Evolutionary conservation across 164 flowering plant genomes (phyloP).

Genomic region (Macadamia tetraphylla): DNA sequence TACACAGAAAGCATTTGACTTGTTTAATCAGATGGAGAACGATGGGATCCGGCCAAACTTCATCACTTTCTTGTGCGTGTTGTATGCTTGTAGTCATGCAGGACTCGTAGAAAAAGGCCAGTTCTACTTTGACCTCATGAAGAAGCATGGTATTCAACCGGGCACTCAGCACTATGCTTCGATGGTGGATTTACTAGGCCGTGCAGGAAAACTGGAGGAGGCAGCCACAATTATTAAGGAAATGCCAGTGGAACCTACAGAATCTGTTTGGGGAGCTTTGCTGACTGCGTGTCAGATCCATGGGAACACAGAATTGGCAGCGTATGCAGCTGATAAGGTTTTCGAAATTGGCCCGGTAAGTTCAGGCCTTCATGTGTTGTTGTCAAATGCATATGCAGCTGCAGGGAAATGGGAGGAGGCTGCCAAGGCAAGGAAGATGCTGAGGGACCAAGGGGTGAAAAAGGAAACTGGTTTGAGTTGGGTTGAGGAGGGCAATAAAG

Average conservation of each 20-base stretch:
- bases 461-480: constrained; percentile 96
- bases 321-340: constrained; percentile 74
- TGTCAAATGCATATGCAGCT: constrained; percentile 87
- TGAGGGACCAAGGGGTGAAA: constrained; percentile 74
- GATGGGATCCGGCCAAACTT: constrained; percentile 65
- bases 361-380: constrained; percentile 63
- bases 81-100: constrained; percentile 83
- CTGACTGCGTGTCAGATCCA: constrained; percentile 79
- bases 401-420: constrained; percentile 83
- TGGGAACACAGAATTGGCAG: constrained; percentile 69
- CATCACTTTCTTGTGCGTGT: constrained; percentile 69
- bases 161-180: constrained; percentile 70
- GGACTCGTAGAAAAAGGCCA: constrained; percentile 76
- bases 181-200: constrained; percentile 77
- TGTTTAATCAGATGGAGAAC: constrained; percentile 50
- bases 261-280: constrained; percentile 86
- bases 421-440: constrained; percentile 70
- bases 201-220: constrained; percentile 74
- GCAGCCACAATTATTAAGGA: constrained; percentile 48
- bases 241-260: constrained; percentile 82
- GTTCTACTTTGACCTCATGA: constrained; percentile 63
- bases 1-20: constrained; percentile 37
- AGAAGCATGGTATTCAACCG: constrained; percentile 60
- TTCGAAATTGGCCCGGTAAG: constrained; percentile 53
- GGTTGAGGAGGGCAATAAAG: constrained; percentile 85